Evolutionary conservation across 2,329 filamentous ascomycete genomes (phyloP).

Genomic region (Cladosporium sp.): DNA sequence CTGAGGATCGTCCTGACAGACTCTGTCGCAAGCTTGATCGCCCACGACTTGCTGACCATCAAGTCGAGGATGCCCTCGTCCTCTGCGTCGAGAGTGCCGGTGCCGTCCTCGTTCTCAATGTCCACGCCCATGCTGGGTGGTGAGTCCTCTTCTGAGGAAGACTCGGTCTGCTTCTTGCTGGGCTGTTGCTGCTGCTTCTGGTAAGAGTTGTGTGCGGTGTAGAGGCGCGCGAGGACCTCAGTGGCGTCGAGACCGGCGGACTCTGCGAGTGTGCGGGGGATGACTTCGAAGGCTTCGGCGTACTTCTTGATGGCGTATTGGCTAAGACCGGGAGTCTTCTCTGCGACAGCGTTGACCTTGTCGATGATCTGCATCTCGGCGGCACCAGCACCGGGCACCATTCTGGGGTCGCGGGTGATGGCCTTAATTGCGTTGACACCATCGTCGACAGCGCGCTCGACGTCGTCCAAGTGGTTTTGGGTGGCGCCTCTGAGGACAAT

Average conservation of each 20-base stretch:
- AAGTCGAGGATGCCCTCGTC: conserved; percentile 90
- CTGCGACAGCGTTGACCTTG: conserved; percentile 83
- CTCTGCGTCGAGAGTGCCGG: conserved; percentile 80
- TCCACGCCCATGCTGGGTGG: conserved; percentile 92
- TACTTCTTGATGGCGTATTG: conserved; percentile 98
- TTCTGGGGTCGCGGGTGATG: conserved; percentile 86
- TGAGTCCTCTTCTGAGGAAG: conserved; percentile 62
- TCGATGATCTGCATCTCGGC: conserved; percentile 93
- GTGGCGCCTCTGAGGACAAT: conserved; percentile 93
- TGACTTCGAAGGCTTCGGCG: conserved; percentile 95
- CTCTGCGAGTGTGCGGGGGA: conserved; percentile 90
- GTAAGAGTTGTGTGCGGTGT: conserved; percentile 70
- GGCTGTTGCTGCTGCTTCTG: conserved; percentile 13
- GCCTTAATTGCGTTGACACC: conserved; percentile 99
- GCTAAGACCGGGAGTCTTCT: conserved; percentile 87
- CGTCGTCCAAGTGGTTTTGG: conserved; percentile 95
- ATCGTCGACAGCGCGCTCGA: conserved; percentile 95
- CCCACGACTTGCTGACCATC: conserved; percentile 90
- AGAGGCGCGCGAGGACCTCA: conserved; percentile 89
- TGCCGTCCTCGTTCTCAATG: conserved; percentile 81
- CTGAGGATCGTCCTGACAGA: conserved; percentile 90
- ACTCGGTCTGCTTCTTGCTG: conserved; percentile 38
- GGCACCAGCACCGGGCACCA: conserved; percentile 92
- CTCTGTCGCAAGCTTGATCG: conserved; percentile 94
- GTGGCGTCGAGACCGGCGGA: conserved; percentile 94